Evolutionary conservation across 176 grass and related monocot genomes (phyloP).

Genomic region (Thalia dealbata): DNA sequence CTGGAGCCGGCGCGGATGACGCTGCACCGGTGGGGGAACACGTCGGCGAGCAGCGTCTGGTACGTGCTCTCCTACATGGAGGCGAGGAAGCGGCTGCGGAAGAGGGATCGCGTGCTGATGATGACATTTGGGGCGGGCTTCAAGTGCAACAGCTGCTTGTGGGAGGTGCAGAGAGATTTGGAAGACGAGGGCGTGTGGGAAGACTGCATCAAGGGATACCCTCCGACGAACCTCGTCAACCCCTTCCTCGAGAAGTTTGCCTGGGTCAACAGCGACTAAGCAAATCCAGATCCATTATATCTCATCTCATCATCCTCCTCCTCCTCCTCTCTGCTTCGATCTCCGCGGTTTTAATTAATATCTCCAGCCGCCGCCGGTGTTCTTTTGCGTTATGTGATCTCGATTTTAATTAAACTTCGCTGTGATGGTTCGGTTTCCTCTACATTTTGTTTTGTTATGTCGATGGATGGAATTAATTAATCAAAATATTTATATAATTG

Average conservation of each 20-base stretch:
- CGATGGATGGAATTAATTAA: too few species aligned
- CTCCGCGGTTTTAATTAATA: too few species aligned
- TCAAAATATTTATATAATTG: too few species aligned
- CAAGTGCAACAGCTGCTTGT: slow-evolving; percentile 95
- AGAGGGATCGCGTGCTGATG: slow-evolving; percentile 70
- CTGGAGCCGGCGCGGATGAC: slow-evolving; percentile 83
- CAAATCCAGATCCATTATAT: background rate
- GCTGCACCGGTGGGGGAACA: slow-evolving; percentile 86
- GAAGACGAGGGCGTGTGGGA: slow-evolving; percentile 52
- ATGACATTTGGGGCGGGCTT: slow-evolving; percentile 90
- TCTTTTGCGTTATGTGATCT: background rate
- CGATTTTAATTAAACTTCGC: background rate
- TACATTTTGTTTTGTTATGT: too few species aligned
- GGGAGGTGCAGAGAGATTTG: slow-evolving; percentile 39
- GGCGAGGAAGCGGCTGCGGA: slow-evolving; percentile 42
- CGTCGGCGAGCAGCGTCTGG: slow-evolving; percentile 93
- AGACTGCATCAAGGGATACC: slow-evolving; percentile 57
- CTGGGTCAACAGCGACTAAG: slow-evolving; percentile 40
- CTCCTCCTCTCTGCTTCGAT: too few species aligned
- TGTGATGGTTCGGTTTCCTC: background rate
- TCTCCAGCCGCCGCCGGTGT: too few species aligned
- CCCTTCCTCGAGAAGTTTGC: slow-evolving; percentile 76
- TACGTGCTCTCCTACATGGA: slow-evolving; percentile 86
- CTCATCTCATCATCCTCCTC: background rate
- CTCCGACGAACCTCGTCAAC: slow-evolving; percentile 51